Percentiles rank a stretch among this genome's conserved stretches.
Conservation (phyloP, 192 early-diverging fungal species). For the Pilaira anomala region DNA sequence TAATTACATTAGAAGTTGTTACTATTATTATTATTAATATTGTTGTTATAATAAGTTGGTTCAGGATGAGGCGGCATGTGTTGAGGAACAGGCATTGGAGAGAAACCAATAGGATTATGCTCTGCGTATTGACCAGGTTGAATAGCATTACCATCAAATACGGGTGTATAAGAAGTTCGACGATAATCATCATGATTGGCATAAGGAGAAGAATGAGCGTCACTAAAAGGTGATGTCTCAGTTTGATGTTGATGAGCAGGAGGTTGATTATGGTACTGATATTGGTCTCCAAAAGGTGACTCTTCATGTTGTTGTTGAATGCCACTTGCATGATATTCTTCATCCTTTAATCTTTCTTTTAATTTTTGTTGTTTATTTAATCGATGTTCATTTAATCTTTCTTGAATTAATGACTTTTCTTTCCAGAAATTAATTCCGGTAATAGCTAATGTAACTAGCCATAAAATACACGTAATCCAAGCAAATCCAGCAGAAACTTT, state of each 20-base stretch:
- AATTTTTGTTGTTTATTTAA: slow-evolving; percentile 1
- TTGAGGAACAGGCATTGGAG: slow-evolving; percentile 19
- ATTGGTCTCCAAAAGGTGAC: too few species aligned
- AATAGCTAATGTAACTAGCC: slow-evolving; percentile 19
- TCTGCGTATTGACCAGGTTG: slow-evolving; percentile 13
- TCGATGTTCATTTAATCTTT: slow-evolving; percentile 25
- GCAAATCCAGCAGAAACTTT: slow-evolving; percentile 23
- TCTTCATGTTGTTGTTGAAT: too few species aligned
- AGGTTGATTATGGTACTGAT: too few species aligned
- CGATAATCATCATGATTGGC: not conserved
- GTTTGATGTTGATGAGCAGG: not conserved
- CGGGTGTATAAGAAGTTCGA: not conserved
- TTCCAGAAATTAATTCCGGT: slow-evolving; percentile 25
- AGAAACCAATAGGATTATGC: not conserved
- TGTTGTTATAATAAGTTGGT: slow-evolving; percentile 6
- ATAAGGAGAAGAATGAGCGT: not conserved
- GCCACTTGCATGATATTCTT: not conserved
- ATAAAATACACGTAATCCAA: slow-evolving; percentile 30
- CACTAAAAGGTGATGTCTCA: not conserved
- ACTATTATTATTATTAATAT: not conserved
- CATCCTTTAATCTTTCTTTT: slow-evolving; percentile 4
- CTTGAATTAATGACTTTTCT: slow-evolving; percentile 30
- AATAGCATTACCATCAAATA: not conserved
- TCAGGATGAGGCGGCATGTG: slow-evolving; percentile 35
- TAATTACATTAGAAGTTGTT: too few species aligned